These are phyloP conservation scores for Xylaria polymorpha DNA, from an alignment of 2,329 filamentous ascomycete genomes.

Conservation along the genomic window DNA sequence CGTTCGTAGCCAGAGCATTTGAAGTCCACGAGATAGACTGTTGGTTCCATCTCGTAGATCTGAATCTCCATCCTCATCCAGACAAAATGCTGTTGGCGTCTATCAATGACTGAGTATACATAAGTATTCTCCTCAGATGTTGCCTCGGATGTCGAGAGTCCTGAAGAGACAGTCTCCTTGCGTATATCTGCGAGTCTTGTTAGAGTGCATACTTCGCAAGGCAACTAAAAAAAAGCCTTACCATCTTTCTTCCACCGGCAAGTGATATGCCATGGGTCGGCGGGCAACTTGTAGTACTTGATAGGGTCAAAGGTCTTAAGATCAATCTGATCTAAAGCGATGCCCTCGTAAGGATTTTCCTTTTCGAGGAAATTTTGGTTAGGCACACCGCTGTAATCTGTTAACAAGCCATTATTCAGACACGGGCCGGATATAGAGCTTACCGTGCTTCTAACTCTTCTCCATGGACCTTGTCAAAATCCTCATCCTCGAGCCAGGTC, in stretches of 20 bases:
- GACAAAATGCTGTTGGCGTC: constrained; percentile 72
- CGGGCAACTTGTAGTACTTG: constrained; percentile 83
- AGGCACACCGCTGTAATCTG: constrained; percentile 39
- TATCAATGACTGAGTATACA: constrained; percentile 57
- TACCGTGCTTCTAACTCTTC: constrained; percentile 58
- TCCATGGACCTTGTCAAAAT: constrained; percentile 62
- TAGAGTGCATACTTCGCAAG: constrained; percentile 50
- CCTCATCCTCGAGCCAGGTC: constrained; percentile 80
- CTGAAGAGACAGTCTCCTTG: constrained; percentile 50
- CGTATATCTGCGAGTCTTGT: constrained; percentile 53
- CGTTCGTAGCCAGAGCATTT: constrained; percentile 98
- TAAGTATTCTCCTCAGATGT: constrained; percentile 57
- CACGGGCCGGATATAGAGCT: constrained; percentile 34
- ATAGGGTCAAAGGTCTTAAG: constrained; percentile 61
- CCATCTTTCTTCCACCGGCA: constrained; percentile 89
- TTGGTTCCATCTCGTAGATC: constrained; percentile 91
- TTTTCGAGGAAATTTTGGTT: constrained; percentile 28
- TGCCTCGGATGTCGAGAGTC: constrained; percentile 46
- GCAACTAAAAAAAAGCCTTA: constrained; percentile 61
- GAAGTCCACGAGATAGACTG: constrained; percentile 97
- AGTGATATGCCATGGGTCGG: constrained; percentile 94
- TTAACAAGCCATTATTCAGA: constrained; percentile 9
- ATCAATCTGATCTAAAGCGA: constrained; percentile 48
- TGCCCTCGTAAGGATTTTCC: constrained; percentile 47
- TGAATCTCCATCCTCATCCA: constrained; percentile 97